Base-by-base conservation (phyloP, 495 filamentous ascomycete genomes). In the Halenospora varia region DNA sequence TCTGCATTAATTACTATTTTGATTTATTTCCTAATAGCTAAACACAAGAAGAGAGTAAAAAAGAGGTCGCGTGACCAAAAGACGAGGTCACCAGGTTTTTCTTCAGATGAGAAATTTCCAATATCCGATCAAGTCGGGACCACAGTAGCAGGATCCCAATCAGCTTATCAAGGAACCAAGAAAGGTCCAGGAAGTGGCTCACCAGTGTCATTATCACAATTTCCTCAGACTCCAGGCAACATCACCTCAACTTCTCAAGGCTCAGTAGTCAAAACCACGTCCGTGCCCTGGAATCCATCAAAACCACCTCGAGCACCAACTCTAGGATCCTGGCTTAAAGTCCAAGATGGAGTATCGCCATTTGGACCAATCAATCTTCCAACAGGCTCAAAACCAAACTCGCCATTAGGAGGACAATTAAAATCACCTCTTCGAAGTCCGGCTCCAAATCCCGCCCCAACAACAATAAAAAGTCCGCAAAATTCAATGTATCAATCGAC, bases 1-100 rank as follows among this genome's bases (percentile, higher is more conserved):
- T 66, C 64, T 25, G 50, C 57, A 6, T 49, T 66, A 17, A 66
- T 66, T 2, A 63, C 64, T 9, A 63, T 66, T 24, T 44, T 66
- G 13, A 51, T 63, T n/a, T 61, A 61, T 40, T 66, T 63, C 39
- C 51, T 63, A n/a, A 48, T 66, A 19, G 48, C 53, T 23, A 57
- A 57, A 3, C 61, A 66, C 26, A 60, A 60, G 29, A 57, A 54
- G 19, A 47, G 17, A 0, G 50, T 29, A 8, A 57, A 22, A 48
- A 29, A 46, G n/a, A 18, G 48, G 42, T 57, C 55, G 35, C 53
- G 49, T 19, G 24, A 26, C 10, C 13, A 53, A 25, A 10, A 41
- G 17, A 11, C 49, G 47, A 44, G 40, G 22, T 22, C 51, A 22
- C 46, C 55, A 3, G 35, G n/a, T 24, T 57, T 40, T 39, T 45